Base-by-base conservation (phyloP, 1,284 basidiomycete genomes). In the Rugosomyces carneus region DNA sequence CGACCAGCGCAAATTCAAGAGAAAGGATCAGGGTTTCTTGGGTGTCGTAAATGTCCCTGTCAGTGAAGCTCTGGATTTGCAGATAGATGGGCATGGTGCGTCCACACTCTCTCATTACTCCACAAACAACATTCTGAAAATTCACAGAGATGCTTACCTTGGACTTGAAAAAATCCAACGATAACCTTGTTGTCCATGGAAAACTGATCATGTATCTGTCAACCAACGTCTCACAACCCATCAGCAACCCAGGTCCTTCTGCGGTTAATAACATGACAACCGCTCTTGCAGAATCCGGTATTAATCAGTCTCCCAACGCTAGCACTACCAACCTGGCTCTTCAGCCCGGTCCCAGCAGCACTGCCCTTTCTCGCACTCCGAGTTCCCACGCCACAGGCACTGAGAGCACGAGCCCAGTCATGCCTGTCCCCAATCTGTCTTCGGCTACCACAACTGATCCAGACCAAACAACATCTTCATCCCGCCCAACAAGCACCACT, bases 1-100 rank as follows among this genome's bases (percentile, higher is more conserved):
- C 58, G 93, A 97, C 67, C 93, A 96, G 69, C 85, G 91, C 66
- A 96, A 95, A 69, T 96, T 96, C 72, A 96, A 95, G 73, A 78
- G 89, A 67, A 84, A 84, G 66, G 92, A 96, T 65, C 93, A 96
- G 62, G 93, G 93, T 3, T 96, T 96, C 67, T 73, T 97, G 39
- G 93, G 93, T 44, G 92, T 94, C 21, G 92, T 96, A 60, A 95
- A 95, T 62, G 79, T 97, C 57, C 80, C 83, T 53, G 89, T 96
- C 50, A 81, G 85, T 53, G 89, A 93, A 65, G 85, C 89, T n/a
- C 71, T 96, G 42, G 93, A 95, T 63, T 74, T 95, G 32, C 89
- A 92, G 52, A 68, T 93, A 13, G 93, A 89, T 44, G 89, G 89
- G 11, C 91, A 94, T 66, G 90, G 91, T 89, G 60, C 61, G 85